Evolutionary conservation across 2,329 filamentous ascomycete species (phyloP), one percentile per base, ranked within the genome.

Genomic region (Stagonosporopsis rhizophila): DNA sequence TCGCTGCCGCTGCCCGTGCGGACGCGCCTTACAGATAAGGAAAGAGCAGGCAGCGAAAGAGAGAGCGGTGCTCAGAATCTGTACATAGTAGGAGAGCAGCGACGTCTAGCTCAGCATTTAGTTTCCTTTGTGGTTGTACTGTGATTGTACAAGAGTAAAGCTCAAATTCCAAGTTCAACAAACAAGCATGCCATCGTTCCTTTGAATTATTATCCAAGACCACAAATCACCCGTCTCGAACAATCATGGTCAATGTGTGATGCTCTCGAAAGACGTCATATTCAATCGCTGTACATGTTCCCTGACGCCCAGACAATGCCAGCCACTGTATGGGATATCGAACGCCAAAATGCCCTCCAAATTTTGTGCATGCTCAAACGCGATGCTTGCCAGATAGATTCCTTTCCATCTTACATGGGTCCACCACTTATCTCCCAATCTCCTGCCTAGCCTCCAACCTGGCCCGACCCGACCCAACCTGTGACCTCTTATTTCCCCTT

Each of bases 1-100:
- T 99, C 73, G 94, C 94, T 1, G 94, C 95, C 56, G 88, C 87
- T 66, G 95, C 95, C 75, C 89, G 92, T 73, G 95, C 95, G 59
- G 95, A 99, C 83, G 88, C 93, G 52, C 94, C 94, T 47, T 98
- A 78, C 67, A 74, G 76, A 70, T 78, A 75, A 71, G 30, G 54
- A 51, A 53, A n/a, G 35, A 56, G 53, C 67, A 74, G 75, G 67
- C 76, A 75, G 69, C 35, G 52, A 54, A 23, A 14, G 50, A 22
- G 27, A 47, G 37, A 44, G 35, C 15, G 19, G 40, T 48, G 52
- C 35, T 44, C 54, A 51, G 61, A 54, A 56, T 60, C 51, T 75
- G 72, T 74, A 75, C 54, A 75, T 74, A 75, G 62, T 65, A 61
- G 56, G 53, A 56, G 48, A 66, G 60, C 30, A 58, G 51, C 39